Conservation (phyloP, 2,329 filamentous ascomycete species). For the Aspergillus glaucus region DNA sequence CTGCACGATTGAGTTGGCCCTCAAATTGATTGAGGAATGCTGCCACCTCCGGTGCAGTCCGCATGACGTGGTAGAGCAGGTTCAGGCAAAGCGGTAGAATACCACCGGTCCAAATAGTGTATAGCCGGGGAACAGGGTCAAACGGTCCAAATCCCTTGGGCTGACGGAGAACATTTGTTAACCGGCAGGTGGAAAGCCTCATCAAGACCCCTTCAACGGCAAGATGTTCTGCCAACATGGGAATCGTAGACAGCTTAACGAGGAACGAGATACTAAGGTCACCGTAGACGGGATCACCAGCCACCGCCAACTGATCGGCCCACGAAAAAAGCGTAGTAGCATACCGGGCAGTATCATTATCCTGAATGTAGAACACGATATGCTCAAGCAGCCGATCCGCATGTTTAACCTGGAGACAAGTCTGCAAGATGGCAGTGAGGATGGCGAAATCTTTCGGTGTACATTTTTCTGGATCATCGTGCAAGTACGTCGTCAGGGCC, state of each 20-base stretch:
- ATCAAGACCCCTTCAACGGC: constrained; percentile 79
- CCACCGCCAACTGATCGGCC: constrained; percentile 73
- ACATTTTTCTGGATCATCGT: constrained; percentile 61
- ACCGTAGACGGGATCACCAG: constrained; percentile 83
- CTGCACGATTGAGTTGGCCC: constrained; percentile 65
- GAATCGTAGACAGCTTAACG: constrained; percentile 76
- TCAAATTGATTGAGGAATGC: constrained; percentile 88
- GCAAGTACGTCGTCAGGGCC: constrained; percentile 71
- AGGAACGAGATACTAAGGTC: constrained; percentile 87
- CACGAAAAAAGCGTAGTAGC: constrained; percentile 87
- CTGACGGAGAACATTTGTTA: constrained; percentile 69
- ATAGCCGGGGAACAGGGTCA: constrained; percentile 68
- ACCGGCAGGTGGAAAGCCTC: constrained; percentile 69
- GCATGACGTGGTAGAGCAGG: constrained; percentile 72
- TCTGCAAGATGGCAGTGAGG: constrained; percentile 81
- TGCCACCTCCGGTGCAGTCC: constrained; percentile 74
- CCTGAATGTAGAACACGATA: constrained; percentile 61
- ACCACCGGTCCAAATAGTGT: constrained; percentile 83
- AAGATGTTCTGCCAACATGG: constrained; percentile 77
- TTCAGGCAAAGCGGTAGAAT: constrained; percentile 85
- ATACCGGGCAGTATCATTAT: constrained; percentile 66
- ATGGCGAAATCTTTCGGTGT: constrained; percentile 77
- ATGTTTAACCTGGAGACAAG: constrained; percentile 70
- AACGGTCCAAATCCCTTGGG: constrained; percentile 68
- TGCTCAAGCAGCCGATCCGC: constrained; percentile 66